phyloP scores from a whole-genome alignment of 345 rosid genomes.

The Syzygium aromaticum region DNA sequence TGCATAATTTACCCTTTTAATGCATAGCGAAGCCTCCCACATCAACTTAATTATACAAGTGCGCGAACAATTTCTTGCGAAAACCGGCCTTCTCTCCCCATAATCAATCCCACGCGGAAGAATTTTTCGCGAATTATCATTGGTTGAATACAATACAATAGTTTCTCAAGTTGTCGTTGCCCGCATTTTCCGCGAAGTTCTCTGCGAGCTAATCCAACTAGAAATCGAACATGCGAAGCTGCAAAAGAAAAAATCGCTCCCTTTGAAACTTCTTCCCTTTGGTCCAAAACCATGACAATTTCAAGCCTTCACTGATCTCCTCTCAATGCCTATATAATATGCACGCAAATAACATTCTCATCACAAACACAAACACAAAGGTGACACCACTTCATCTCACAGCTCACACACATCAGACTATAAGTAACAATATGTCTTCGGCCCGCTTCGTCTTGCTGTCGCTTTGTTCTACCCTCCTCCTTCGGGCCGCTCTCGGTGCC shows the following conservation, averaged over 20 bases:
- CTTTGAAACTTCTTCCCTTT: background rate
- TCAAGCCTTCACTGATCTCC: background rate
- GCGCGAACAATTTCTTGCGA: background rate
- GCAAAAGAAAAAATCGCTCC: background rate
- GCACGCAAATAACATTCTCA: background rate
- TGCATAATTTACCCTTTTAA: too few relatives aligned
- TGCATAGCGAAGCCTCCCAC: too few relatives aligned
- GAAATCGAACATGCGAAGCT: background rate
- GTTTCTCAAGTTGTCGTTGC: background rate
- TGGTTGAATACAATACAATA: background rate
- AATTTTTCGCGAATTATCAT: background rate
- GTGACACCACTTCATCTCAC: background rate
- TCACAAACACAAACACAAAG: background rate
- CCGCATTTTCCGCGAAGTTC: background rate
- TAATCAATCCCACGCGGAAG: background rate
- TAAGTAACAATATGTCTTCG: constrained; percentile 6
- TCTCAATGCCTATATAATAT: background rate
- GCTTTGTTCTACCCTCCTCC: constrained; percentile 11
- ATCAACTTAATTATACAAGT: too few relatives aligned
- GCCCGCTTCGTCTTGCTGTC: background rate
- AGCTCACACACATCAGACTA: background rate
- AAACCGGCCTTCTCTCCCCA: background rate
- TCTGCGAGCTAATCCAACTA: background rate
- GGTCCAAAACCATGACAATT: background rate
- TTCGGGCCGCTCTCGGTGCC: constrained; percentile 7